Percentiles rank a stretch among this genome's conserved stretches.
Evolutionary conservation across 495 filamentous ascomycete species (phyloP).

Genomic region (Talaromyces adpressus): DNA sequence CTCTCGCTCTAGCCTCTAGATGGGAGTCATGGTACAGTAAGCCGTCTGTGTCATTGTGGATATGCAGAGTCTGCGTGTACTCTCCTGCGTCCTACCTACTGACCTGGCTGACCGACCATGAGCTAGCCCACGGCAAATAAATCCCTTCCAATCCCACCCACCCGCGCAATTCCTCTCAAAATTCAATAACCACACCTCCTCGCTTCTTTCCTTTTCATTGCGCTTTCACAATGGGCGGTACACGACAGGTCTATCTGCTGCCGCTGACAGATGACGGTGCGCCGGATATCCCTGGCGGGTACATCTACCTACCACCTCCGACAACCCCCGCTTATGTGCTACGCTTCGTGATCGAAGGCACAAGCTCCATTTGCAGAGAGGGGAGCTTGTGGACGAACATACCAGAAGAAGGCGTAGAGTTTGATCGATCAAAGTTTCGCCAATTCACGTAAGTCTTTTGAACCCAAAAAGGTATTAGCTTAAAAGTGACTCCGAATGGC

Average conservation of each 20-base stretch:
- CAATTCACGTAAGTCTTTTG: constrained; percentile 68
- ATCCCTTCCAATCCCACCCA: not conserved
- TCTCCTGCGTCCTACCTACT: not conserved
- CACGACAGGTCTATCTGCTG: constrained; percentile 67
- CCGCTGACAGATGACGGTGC: constrained; percentile 87
- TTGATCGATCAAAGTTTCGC: constrained; percentile 68
- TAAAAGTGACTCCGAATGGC: constrained; percentile 9
- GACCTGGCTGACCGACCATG: not conserved
- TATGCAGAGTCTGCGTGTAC: not conserved
- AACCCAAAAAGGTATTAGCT: not conserved
- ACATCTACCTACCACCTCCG: constrained; percentile 83
- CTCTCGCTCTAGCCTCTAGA: no score
- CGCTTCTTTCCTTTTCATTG: not conserved
- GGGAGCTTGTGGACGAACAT: constrained; percentile 96
- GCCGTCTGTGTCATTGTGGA: not conserved
- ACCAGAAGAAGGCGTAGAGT: constrained; percentile 64
- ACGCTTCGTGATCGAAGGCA: constrained; percentile 90
- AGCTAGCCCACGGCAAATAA: not conserved
- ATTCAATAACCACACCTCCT: not conserved
- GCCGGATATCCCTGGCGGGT: constrained; percentile 80
- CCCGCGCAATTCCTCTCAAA: not conserved
- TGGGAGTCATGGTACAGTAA: not conserved
- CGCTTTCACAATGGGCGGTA: constrained; percentile 20
- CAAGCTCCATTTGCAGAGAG: constrained; percentile 88
- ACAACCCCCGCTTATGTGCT: constrained; percentile 64